phyloP scores from a whole-genome alignment of 2,329 filamentous ascomycete species.

The Hypomyces rosellus region DNA sequence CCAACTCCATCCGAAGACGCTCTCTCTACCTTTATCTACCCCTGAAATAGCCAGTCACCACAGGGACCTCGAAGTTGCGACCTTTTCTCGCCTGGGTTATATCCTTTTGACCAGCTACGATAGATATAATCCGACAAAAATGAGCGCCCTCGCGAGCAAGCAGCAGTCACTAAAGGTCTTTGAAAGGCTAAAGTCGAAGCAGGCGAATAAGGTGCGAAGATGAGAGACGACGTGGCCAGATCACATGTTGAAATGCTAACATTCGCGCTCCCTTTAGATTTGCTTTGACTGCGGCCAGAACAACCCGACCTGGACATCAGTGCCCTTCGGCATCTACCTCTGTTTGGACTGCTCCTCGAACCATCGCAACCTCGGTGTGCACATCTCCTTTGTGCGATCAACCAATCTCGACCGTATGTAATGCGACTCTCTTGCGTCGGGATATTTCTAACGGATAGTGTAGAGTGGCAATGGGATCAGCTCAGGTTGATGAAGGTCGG shows the following conservation, averaged over 20 bases:
- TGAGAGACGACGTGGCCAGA: background rate
- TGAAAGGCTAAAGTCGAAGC: constrained; percentile 91
- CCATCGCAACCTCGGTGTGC: constrained; percentile 94
- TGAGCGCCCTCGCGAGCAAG: constrained; percentile 74
- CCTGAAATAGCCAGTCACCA: constrained; percentile 1
- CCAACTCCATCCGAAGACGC: constrained; percentile 3
- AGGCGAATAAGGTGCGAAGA: constrained; percentile 77
- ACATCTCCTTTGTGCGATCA: constrained; percentile 98
- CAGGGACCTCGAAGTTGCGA: constrained; percentile 1
- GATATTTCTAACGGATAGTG: constrained; percentile 14
- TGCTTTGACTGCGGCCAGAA: constrained; percentile 98
- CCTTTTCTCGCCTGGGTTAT: background rate
- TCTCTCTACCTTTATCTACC: background rate
- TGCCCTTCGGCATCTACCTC: constrained; percentile 94
- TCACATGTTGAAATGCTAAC: too few relatives aligned
- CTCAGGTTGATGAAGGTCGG: constrained; percentile 96
- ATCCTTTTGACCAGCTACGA: background rate
- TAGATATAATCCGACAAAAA: constrained; percentile 21
- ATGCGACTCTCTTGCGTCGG: background rate
- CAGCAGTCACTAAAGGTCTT: constrained; percentile 95
- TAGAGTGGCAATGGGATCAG: constrained; percentile 99
- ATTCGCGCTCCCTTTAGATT: constrained; percentile 48
- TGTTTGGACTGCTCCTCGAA: constrained; percentile 97
- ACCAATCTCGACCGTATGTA: constrained; percentile 94
- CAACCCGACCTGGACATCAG: constrained; percentile 97